A percentile compares a stretch with the other conserved stretches of the same genome.
phyloP scores from a whole-genome alignment of 2,329 filamentous ascomycete species.

The Didymella pinodella region DNA sequence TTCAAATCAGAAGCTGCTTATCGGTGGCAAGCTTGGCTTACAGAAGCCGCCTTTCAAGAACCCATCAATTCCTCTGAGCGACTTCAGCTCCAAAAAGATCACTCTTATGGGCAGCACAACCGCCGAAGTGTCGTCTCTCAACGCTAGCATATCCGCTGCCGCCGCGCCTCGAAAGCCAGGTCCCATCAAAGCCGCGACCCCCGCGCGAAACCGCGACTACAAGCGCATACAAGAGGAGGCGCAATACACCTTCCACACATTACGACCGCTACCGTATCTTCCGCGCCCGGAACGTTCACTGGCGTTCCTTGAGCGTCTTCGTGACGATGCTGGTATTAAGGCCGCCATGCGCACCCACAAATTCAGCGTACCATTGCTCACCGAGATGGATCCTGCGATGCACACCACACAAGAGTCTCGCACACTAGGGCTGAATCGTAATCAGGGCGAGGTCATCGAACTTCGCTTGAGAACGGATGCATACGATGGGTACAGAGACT shows the following conservation, averaged over 20 bases:
- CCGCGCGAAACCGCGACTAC: slow-evolving; percentile 54
- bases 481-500: slow-evolving; percentile 92
- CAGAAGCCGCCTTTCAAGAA: slow-evolving; percentile 71
- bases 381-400: slow-evolving; percentile 91
- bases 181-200: slow-evolving; percentile 53
- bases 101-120: slow-evolving; percentile 70
- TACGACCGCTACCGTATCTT: slow-evolving; percentile 79
- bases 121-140: slow-evolving; percentile 65
- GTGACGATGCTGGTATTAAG: slow-evolving; percentile 84
- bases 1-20: slow-evolving; percentile 71
- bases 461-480: slow-evolving; percentile 89
- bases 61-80: slow-evolving; percentile 58
- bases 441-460: slow-evolving; percentile 89
- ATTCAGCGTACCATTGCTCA: slow-evolving; percentile 84
- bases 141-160: slow-evolving; percentile 51
- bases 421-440: slow-evolving; percentile 86
- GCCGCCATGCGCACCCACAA: slow-evolving; percentile 82
- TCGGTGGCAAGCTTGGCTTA: slow-evolving; percentile 70
- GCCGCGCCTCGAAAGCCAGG: slow-evolving; percentile 50
- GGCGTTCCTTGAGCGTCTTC: slow-evolving; percentile 76
- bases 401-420: slow-evolving; percentile 85
- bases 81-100: slow-evolving; percentile 66
- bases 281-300: slow-evolving; percentile 76
- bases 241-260: slow-evolving; percentile 80
- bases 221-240: slow-evolving; percentile 64